Base-by-base conservation (phyloP, 805 yeast genomes). In the Huiozyma sinensis region DNA sequence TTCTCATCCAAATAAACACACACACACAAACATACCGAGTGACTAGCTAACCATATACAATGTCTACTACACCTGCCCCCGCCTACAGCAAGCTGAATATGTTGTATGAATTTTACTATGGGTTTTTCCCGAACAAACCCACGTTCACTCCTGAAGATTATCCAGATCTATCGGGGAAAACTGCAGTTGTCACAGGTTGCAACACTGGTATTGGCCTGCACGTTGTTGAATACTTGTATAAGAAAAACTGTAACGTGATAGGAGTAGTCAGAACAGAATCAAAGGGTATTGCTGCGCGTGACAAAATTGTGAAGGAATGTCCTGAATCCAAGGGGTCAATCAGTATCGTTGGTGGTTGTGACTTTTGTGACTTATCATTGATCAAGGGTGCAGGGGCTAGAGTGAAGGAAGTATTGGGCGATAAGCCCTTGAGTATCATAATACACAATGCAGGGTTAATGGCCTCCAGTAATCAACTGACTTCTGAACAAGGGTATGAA, bases 161-260 rank as follows among this genome's bases (percentile, higher is more conserved):
- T 43, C 72, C 72, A 11, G 61, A 61, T 42, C 50, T 69, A 39
- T 55, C 63, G 2, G 67, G 62, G 6, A 67, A 64, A 48, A 59
- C 56, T n/a, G 68, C 68, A 11, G 47, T 66, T 27, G 65, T 69
- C 7, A 68, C 73, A 6, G 72, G 72, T 41, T 60, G 61, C 27
- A 67, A 63, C 40, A 51, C 69, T 7, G 73, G 73, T 38, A 57
- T 69, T 40, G 65, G 65, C n/a, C 53, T 44, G 9, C 44, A 57
- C 7, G 53, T 49, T 52, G 63, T 34, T 48, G 56, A 51, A 35
- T 38, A 54, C 28, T 44, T 61, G 8, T 52, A 61, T 37, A 58
- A 61, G 9, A 66, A 61, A 45, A 57, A 66, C 43, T 65, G 67
- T 53, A 50, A 58, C 28, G 60, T 61, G 12, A 51, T 58, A 10